Evolutionary conservation across 768 basidiomycete species (phyloP), one percentile per base, ranked within the genome.

Genomic region (Lactarius psammicola): DNA sequence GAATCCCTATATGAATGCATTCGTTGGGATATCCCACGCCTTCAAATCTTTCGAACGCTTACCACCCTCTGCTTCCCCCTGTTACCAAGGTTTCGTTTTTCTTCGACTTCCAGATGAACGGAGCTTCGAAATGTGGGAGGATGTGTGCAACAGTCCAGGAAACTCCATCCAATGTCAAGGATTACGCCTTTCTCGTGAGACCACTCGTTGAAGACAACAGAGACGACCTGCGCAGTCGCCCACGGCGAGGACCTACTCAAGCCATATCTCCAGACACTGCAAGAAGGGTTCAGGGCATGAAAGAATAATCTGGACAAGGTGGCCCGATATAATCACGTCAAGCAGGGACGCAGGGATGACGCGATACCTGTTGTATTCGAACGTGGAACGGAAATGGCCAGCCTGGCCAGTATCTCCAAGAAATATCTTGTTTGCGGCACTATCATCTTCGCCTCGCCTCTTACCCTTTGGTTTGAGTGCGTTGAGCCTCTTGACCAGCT

Each of bases 91-190:
- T 34, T 65, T 46, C 49, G 63, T 20, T 20, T 58, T 23, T 69
- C 64, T 51, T 59, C 53, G 9, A 62, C 36, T 49, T 57, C 62
- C 18, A 70, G 40, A 30, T 70, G 69, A 17, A 62, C 60, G 23
- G 68, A 53, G 28, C 26, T 38, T 20, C 31, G 31, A 31, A 66
- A 63, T 17, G 56, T 58, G 38, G 63, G 61, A 8, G 66, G 60
- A 17, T 59, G 23, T 33, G 61, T 58, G n/a, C 53, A 30, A 26
- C 36, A 59, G 46, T 51, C 56, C 18, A 65, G 38, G 31, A 28
- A 59, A 49, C 64, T 60, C 68, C 64, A 70, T 18, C 69, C 69
- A 18, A 70, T 49, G 40, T 70, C 69, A 9, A 70, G 55, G 33
- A 69, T 31, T 23, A 59, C 62, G 36, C 64, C 60, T 53, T 58